phyloP scores from a whole-genome alignment of 805 yeast genomes.

The Wickerhamomyces ciferrii region DNA sequence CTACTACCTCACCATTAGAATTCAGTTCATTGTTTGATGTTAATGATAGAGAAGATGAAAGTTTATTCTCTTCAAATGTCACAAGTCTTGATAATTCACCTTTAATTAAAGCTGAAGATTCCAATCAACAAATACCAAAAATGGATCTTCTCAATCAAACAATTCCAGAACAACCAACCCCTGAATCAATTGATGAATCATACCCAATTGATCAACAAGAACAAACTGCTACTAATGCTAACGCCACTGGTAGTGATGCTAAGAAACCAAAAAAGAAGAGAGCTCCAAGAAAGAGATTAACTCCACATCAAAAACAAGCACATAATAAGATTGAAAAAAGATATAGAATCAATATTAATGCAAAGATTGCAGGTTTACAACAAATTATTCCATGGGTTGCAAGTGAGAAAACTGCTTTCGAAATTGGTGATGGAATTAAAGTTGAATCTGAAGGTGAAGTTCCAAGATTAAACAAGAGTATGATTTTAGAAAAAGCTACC shows the following conservation, averaged over 20 bases:
- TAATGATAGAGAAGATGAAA: slow-evolving; percentile 2
- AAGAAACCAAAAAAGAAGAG: slow-evolving; percentile 35
- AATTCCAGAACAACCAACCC: slow-evolving; percentile 8
- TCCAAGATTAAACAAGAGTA: slow-evolving; percentile 55
- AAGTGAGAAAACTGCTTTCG: slow-evolving; percentile 57
- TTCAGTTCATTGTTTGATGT: slow-evolving; percentile 22
- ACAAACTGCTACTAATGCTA: slow-evolving; percentile 3
- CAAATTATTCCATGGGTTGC: slow-evolving; percentile 66
- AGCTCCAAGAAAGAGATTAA: slow-evolving; percentile 49
- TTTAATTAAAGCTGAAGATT: slow-evolving; percentile 22
- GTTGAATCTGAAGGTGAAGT: slow-evolving; percentile 12
- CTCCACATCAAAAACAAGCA: slow-evolving; percentile 59
- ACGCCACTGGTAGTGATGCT: slow-evolving; percentile 3
- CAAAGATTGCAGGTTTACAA: slow-evolving; percentile 64
- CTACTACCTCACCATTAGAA: slow-evolving; percentile 20
- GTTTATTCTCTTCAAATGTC: slow-evolving; percentile 18
- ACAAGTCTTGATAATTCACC: slow-evolving; percentile 25
- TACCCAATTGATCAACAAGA: neutral
- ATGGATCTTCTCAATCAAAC: slow-evolving; percentile 3
- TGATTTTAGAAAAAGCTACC: slow-evolving; percentile 65
- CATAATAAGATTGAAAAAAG: slow-evolving; percentile 71
- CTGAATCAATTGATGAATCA: slow-evolving; percentile 1
- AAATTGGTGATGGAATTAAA: slow-evolving; percentile 26
- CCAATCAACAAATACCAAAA: slow-evolving; percentile 5
- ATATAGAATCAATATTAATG: slow-evolving; percentile 66